Evolutionary conservation across 2,329 filamentous ascomycete genomes (phyloP), one percentile per base, ranked within the genome.

Genomic region (Sporothrix pseudoabietina): DNA sequence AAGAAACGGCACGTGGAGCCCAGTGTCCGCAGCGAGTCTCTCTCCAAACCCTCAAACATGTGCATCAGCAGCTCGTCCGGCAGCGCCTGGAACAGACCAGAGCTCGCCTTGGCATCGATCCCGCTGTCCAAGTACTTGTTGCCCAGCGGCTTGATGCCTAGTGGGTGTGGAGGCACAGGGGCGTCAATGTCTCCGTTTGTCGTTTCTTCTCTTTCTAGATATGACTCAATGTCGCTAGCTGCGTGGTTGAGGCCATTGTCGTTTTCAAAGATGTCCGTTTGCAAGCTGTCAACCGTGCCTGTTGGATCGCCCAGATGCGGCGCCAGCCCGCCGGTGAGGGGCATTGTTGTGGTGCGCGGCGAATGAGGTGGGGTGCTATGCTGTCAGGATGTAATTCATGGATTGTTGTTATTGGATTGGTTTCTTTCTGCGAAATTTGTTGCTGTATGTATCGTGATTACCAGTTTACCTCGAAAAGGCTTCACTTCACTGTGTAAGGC

Each of bases 131-230:
- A 87, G 68, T 87, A 90, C 77, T 91, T 90, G 83, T 99, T 98
- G 52, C 95, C 96, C 75, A 92, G 87, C 0, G 96, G 95, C 79
- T 94, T 96, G 76, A 98, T 86, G 44, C 92, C 92, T 65, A 97
- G 84, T 52, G 94, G 94, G 84, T 98, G 95, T 54, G 86, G 85
- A 69, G 92, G 91, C 71, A 97, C 90, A 61, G 88, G 87, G 76
- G 82, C 79, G 1, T 73, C 63, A 6, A 41, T 35, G 8, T 73
- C 71, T 0, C 14, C 71, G 0, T 32, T 19, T n/a, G 32, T 19
- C 0, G 10, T 14, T 6, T 65, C 61, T 10, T 4, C 30, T 16
- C 4, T 16, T 41, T 26, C 71, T 22, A 44, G 22, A 10, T 35
- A 30, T 19, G 57, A 26, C 10, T 69, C 65, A 32, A 12, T 19